Percentiles rank a stretch among this genome's conserved stretches.
Conservation (phyloP, 768 basidiomycete species). For the Termitomyces bulborhizus region DNA sequence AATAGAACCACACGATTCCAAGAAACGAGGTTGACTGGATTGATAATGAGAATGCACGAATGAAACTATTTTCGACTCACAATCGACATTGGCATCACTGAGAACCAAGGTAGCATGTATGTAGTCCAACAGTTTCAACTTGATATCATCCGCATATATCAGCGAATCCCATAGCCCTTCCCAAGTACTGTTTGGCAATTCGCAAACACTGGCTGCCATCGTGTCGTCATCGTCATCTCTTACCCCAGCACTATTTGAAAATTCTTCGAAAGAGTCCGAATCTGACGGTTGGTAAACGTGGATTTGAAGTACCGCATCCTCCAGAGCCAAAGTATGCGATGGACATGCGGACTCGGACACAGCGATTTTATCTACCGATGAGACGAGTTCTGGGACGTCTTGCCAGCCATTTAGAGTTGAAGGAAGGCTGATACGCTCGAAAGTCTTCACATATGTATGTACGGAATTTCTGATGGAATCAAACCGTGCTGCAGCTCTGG, state of each 20-base stretch:
- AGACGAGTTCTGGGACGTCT: constrained; percentile 58
- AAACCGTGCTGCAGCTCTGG: constrained; percentile 64
- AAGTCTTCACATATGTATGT: constrained; percentile 46
- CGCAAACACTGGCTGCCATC: constrained; percentile 85
- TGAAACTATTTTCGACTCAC: constrained; percentile 34
- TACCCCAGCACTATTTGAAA: constrained; percentile 48
- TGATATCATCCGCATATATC: constrained; percentile 81
- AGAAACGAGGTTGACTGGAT: constrained; percentile 77
- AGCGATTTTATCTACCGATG: constrained; percentile 71
- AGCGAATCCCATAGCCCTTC: constrained; percentile 94
- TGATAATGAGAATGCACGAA: neutral
- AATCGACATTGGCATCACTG: constrained; percentile 82
- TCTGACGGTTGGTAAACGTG: constrained; percentile 85
- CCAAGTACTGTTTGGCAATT: constrained; percentile 76
- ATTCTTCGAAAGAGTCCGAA: constrained; percentile 66
- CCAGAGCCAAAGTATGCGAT: constrained; percentile 43
- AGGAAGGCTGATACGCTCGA: constrained; percentile 63
- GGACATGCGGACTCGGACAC: constrained; percentile 67
- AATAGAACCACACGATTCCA: constrained; percentile 95
- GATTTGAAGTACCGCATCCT: constrained; percentile 63
- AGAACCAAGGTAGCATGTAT: constrained; percentile 93
- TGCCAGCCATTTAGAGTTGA: constrained; percentile 78
- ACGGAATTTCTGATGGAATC: constrained; percentile 69
- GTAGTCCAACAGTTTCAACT: constrained; percentile 84
- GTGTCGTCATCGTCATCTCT: constrained; percentile 67